phyloP scores from a whole-genome alignment of 371 early-diverging fungal species.

The Coelomomyces lativittatus region DNA sequence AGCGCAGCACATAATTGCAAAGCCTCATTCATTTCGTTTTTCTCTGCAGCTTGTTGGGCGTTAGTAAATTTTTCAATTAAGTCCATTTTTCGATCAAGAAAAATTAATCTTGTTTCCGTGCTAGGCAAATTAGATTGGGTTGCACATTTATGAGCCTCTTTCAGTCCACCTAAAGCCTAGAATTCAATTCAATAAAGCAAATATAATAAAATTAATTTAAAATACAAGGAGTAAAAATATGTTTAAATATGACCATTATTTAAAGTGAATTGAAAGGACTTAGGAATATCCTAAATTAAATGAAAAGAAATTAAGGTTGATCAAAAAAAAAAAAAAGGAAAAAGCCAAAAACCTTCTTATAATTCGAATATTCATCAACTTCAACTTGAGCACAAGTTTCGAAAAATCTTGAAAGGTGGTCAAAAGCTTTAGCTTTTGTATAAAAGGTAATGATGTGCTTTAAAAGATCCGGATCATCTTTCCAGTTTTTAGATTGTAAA shows the following conservation, averaged over 20 bases:
- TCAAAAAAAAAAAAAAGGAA: background rate
- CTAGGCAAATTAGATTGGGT: conserved; percentile 4
- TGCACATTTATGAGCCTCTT: conserved; percentile 13
- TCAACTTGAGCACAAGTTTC: conserved; percentile 26
- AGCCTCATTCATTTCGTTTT: conserved; percentile 5
- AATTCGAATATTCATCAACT: conserved; percentile 35
- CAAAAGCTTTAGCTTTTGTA: conserved; percentile 24
- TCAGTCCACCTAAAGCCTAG: conserved; percentile 16
- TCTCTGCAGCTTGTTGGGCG: conserved; percentile 6
- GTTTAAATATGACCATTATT: too few relatives aligned
- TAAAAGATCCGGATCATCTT: conserved; percentile 13
- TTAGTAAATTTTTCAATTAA: conserved; percentile 10
- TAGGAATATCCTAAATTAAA: too few relatives aligned
- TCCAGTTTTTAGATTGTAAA: conserved; percentile 29
- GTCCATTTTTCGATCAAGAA: conserved; percentile 5
- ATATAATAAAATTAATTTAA: too few relatives aligned
- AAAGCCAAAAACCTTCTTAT: conserved; percentile 15
- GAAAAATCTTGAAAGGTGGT: conserved; percentile 18
- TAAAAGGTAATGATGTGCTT: conserved; percentile 26
- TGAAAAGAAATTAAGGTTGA: too few relatives aligned
- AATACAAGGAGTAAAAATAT: background rate
- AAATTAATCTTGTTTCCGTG: conserved; percentile 1
- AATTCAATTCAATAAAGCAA: background rate
- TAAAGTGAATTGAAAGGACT: too few relatives aligned
- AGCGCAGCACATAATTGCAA: conserved; percentile 12